Percentiles rank a stretch among this genome's conserved stretches.
phyloP scores from a whole-genome alignment of 2,329 filamentous ascomycete genomes.

The Fusarium domesticum region DNA sequence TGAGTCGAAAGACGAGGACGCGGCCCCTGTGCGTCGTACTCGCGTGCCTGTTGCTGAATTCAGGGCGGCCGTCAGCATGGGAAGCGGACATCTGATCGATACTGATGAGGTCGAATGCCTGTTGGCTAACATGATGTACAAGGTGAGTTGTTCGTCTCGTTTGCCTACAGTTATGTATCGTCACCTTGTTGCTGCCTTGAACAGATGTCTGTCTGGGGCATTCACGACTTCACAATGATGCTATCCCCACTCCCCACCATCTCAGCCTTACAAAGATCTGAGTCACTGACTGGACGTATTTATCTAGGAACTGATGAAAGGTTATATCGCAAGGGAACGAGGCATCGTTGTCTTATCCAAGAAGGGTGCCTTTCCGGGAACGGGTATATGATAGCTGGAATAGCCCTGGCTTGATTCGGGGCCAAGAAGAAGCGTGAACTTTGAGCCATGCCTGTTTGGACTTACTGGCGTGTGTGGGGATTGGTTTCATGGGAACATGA shows the following conservation, averaged over 20 bases:
- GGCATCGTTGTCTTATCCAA: conserved; percentile 92
- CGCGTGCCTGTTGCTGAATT: conserved; percentile 83
- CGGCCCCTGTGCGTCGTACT: conserved; percentile 63
- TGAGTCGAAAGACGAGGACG: conserved; percentile 66
- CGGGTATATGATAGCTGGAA: conserved; percentile 54
- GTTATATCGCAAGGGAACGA: conserved; percentile 90
- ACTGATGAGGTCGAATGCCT: conserved; percentile 94
- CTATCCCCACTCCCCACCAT: conserved; percentile 19
- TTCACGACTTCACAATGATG: conserved; percentile 8
- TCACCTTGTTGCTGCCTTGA: conserved; percentile 24
- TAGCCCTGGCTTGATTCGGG: too few relatives aligned
- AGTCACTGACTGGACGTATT: conserved; percentile 33
- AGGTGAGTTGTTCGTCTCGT: conserved; percentile 54
- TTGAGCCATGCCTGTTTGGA: conserved; percentile 8
- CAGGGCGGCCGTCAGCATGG: conserved; percentile 75
- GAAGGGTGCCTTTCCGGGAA: conserved; percentile 88
- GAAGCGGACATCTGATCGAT: conserved; percentile 67
- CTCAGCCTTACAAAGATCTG: conserved; percentile 27
- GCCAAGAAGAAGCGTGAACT: conserved; percentile 10
- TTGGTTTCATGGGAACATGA: conserved; percentile 6
- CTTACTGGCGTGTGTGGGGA: conserved; percentile 6
- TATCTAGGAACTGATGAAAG: conserved; percentile 84
- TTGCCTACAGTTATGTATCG: conserved; percentile 22
- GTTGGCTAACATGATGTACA: conserved; percentile 96
- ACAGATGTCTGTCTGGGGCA: conserved; percentile 22